phyloP scores from a whole-genome alignment of 768 basidiomycete species.

The Russula compacta region DNA sequence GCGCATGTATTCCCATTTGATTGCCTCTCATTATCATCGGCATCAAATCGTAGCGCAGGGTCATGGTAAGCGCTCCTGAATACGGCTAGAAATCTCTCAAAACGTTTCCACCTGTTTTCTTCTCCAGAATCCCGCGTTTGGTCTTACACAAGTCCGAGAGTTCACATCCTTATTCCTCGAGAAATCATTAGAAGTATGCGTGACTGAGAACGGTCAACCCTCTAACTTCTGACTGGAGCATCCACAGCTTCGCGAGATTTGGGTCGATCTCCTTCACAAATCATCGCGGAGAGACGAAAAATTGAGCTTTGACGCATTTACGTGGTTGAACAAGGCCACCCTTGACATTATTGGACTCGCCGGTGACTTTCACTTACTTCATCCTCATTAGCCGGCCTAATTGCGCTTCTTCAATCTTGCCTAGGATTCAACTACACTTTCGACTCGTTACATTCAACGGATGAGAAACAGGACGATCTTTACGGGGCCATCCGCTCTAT shows the following conservation, averaged over 20 bases:
- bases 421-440: constrained; percentile 36
- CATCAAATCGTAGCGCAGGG: not conserved
- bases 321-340: constrained; percentile 19
- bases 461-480: constrained; percentile 24
- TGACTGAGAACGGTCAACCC: not conserved
- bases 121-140: constrained; percentile 23
- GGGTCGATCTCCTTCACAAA: constrained; percentile 12
- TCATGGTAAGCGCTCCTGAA: not conserved
- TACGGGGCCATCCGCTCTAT: constrained; percentile 29
- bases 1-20: too few relatives aligned
- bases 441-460: constrained; percentile 23
- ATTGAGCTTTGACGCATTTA: constrained; percentile 8
- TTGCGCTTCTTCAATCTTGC: too few relatives aligned
- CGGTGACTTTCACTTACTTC: constrained; percentile 1
- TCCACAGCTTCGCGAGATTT: constrained; percentile 25
- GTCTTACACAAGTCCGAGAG: constrained; percentile 20
- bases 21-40: too few relatives aligned
- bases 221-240: too few relatives aligned
- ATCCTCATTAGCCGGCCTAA: not conserved
- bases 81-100: not conserved
- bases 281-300: constrained; percentile 5
- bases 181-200: constrained; percentile 19
- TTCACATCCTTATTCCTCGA: constrained; percentile 20
- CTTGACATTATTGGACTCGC: constrained; percentile 24
- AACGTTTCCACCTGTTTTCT: not conserved